Base-by-base conservation (phyloP, 2,329 filamentous ascomycete species). In the Diaporthe capsici region DNA sequence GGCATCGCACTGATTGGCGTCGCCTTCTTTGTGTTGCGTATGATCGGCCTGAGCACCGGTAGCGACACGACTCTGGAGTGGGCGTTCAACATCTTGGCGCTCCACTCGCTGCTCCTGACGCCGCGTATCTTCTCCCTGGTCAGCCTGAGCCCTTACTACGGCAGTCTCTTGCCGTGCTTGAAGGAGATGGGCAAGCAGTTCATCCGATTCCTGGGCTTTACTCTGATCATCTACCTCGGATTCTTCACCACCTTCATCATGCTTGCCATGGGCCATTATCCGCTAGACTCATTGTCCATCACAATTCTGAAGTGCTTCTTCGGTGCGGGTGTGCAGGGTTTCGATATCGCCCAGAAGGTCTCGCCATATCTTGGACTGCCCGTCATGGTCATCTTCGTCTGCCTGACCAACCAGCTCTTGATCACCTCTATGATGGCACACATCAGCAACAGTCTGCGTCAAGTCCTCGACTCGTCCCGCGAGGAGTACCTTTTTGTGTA, bases 1-100 rank as follows among this genome's bases (percentile, higher is more conserved):
- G 73, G 73, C 34, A 75, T 75, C 44, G 44, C 70, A 9, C 37
- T 75, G 5, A 65, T 75, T 22, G 73, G 73, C 78, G 81, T 94
- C 37, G 85, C 86, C 9, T 85, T 94, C 8, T 94, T 75, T 49
- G 73, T 75, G 34, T 58, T 75, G n/a, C 73, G 73, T 1, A 63
- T 75, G 65, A n/a, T 75, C 47, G 73, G 73, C 34, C 37, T 75
- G 25, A 28, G 34, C 57, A 75, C 28, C n/a, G 67, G 67, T 15
- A 58, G 61, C 47, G 73, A 63, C 20, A 47, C 13, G 6, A 72
- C 28, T 1, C 17, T 42, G 55, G 68, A 75, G 31, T 75, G 65
- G 73, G 73, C 73, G 25, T 75, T 75, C 57, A 75, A 42, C 57
- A 37, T 75, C 73, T 42, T 75, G 34, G 73, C 73, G 15, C 65